phyloP scores from a whole-genome alignment of 257 asterid species.

The Perilla frutescens region DNA sequence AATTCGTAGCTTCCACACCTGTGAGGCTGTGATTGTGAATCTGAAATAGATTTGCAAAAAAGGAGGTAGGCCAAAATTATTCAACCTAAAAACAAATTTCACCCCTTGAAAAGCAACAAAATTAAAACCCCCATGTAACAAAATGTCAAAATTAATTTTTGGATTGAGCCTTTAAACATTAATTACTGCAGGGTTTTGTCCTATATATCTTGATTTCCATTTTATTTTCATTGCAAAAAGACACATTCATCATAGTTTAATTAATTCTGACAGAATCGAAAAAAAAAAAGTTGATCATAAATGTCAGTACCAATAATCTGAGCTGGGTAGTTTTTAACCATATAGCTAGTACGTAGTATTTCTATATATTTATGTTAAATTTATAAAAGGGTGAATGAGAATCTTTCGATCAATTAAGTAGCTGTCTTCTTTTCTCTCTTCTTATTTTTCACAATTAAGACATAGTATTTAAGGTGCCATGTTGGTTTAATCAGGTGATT shows the following conservation, averaged over 20 bases:
- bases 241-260: not conserved
- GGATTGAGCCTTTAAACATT: conserved; percentile 4
- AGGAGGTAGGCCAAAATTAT: conserved; percentile 9
- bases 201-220: not conserved
- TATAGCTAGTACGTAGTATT: no score
- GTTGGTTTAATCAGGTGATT: not conserved
- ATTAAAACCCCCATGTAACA: not conserved
- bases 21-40: not conserved
- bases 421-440: not conserved
- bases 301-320: conserved; percentile 7
- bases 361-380: no score
- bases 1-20: conserved; percentile 43
- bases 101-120: conserved; percentile 38
- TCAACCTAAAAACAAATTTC: conserved; percentile 30
- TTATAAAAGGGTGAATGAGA: conserved; percentile 1
- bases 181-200: conserved; percentile 16
- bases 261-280: not conserved
- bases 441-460: not conserved
- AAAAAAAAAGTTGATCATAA: not conserved
- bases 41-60: conserved; percentile 17
- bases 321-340: not conserved
- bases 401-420: conserved; percentile 14
- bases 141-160: conserved; percentile 29
- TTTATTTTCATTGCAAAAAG: conserved; percentile 9
- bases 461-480: not conserved